Evolutionary conservation across 2,329 filamentous ascomycete genomes (phyloP).

Genomic region (Alternaria hordeiaustralica): DNA sequence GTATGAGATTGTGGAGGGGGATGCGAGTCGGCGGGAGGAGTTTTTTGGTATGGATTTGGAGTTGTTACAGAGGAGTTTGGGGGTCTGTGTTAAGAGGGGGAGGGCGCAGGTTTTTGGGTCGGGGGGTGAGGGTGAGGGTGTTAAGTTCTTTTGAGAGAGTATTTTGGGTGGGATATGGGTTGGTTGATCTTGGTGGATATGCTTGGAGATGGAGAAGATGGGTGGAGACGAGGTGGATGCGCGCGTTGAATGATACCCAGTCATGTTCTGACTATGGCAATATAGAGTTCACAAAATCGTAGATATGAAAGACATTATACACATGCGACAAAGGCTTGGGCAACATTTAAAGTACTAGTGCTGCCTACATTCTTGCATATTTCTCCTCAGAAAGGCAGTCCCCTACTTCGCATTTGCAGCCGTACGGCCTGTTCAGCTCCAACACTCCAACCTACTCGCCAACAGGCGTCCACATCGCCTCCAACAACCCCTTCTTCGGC

Average conservation of each 20-base stretch:
- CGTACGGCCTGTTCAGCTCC: no score
- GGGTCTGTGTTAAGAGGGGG: constrained; percentile 83
- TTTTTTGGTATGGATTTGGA: constrained; percentile 89
- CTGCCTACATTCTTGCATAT: no score
- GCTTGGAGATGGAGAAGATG: background rate
- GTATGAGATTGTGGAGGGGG: constrained; percentile 90
- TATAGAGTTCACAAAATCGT: background rate
- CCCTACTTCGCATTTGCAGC: no score
- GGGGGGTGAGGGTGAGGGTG: constrained; percentile 74
- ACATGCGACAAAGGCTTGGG: no score
- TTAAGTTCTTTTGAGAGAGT: constrained; percentile 79
- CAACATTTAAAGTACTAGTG: no score
- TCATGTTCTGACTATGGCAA: background rate
- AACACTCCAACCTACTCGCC: no score
- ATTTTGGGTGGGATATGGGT: background rate
- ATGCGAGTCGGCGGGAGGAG: constrained; percentile 72
- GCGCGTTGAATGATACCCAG: background rate
- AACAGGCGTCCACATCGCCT: no score
- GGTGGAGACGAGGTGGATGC: background rate
- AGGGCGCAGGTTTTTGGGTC: constrained; percentile 93
- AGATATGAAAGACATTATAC: no score
- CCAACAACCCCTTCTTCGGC: no score
- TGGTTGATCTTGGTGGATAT: background rate
- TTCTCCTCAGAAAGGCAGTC: no score
- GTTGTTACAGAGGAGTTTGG: constrained; percentile 78